phyloP scores from a whole-genome alignment of 768 basidiomycete genomes.

The Daedalea quercina region DNA sequence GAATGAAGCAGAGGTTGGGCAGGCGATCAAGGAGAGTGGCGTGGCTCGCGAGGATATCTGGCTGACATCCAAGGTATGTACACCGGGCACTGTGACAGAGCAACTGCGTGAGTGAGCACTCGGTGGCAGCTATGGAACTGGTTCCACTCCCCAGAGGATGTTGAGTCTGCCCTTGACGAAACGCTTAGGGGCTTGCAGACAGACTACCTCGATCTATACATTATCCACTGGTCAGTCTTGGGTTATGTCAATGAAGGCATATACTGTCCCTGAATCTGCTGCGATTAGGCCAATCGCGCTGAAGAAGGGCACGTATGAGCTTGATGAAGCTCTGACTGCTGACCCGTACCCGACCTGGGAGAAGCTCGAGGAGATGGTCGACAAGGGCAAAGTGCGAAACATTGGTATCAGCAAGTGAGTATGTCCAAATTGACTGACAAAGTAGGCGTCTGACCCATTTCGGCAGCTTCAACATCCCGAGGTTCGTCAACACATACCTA shows the following conservation, averaged over 20 bases:
- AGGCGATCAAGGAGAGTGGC: conserved; percentile 51
- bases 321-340: conserved; percentile 52
- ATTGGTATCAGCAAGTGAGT: conserved; percentile 81
- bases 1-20: conserved; percentile 69
- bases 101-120: not conserved
- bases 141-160: conserved; percentile 69
- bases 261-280: too few species aligned
- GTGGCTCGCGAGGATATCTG: conserved; percentile 60
- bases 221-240: conserved; percentile 63
- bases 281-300: conserved; percentile 61
- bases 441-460: not conserved
- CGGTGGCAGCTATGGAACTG: conserved; percentile 56
- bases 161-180: conserved; percentile 62
- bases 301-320: conserved; percentile 43
- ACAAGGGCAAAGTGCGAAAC: conserved; percentile 69
- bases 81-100: not conserved
- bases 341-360: conserved; percentile 80
- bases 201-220: conserved; percentile 72
- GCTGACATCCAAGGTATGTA: conserved; percentile 51
- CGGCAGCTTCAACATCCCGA: conserved; percentile 54
- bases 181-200: conserved; percentile 53
- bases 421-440: too few species aligned
- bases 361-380: conserved; percentile 72
- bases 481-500: conserved; percentile 10
- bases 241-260: too few species aligned